Base-by-base conservation (phyloP, 129 eudicot genomes). In the Gnaphalium uliginosum region DNA sequence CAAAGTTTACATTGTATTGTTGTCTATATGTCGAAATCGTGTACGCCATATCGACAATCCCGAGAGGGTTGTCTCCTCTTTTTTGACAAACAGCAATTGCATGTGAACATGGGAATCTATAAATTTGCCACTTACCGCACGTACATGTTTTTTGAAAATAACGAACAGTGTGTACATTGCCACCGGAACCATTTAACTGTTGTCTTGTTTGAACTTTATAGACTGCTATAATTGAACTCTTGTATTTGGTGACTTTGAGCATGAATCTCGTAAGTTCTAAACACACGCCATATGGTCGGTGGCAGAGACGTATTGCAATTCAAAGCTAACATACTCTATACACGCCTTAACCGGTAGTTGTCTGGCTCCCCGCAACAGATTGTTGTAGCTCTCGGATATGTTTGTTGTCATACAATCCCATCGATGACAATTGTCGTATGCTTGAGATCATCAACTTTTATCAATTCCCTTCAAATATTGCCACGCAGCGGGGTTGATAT, bases 341-440 rank as follows among this genome's bases (percentile, higher is more conserved):
- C 56, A 71, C 2, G 43, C 66, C 50, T 56, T 30, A 8, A 51
- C 56, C 0, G 66, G 35, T 23, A 53, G n/a, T 22, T 18, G 1
- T 39, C 66, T 72, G 32, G 65, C 48, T 11, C 66, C 76, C 61
- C 22, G 48, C 22, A 54, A 21, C 51, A 32, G 21, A 2, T 71
- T 54, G 17, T 71, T 30, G 35, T 41, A 53, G 21, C 53, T 30
- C 26, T 71, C 26, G 0, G 1, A 71, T 1, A 32, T 56, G 30
- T 71, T 71, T 4, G 32, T 71, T 11, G 50, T 71, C 7, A 18
- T 7, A 15, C 4, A 10, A 54, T 59, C 51, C 76, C 63, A 54
- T 24, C 7, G 43, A 19, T 8, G 51, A 54, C 17, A 2, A 1
- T 69, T 37, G 1, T 48, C 15, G 48, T 6, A 69, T 46, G 61